These are phyloP conservation scores for Phoma herbarum DNA, from an alignment of 2,329 filamentous ascomycete species.

Conservation along the genomic window DNA sequence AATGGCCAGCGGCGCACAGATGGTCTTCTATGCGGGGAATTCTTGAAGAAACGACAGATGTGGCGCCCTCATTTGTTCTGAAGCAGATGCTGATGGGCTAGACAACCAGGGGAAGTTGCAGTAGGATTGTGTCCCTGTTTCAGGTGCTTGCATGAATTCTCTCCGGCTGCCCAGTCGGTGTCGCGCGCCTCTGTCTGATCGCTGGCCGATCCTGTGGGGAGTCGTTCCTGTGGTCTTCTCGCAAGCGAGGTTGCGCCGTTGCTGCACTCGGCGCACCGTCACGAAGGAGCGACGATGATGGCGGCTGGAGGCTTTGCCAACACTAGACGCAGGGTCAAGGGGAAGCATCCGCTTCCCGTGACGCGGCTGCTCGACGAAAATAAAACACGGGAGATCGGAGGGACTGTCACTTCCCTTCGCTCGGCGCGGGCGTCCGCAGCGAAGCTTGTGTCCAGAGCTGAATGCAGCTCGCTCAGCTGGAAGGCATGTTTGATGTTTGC, in stretches of 20 bases:
- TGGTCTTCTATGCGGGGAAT: slow-evolving; percentile 26
- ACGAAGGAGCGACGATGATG: slow-evolving; percentile 7
- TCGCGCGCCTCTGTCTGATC: slow-evolving; percentile 22
- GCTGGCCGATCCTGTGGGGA: slow-evolving; percentile 27
- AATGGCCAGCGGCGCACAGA: slow-evolving; percentile 19
- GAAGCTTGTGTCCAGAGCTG: slow-evolving; percentile 11
- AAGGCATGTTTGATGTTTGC: slow-evolving; percentile 10
- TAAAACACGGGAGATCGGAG: background rate
- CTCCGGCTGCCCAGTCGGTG: slow-evolving; percentile 23
- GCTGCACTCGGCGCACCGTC: slow-evolving; percentile 9
- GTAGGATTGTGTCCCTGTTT: slow-evolving; percentile 38
- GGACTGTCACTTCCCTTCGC: slow-evolving; percentile 3
- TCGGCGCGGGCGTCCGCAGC: slow-evolving; percentile 8
- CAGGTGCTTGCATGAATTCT: slow-evolving; percentile 40
- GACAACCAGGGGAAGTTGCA: slow-evolving; percentile 45
- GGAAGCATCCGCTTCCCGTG: slow-evolving; percentile 8
- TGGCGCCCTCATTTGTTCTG: slow-evolving; percentile 42
- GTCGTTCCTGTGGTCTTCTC: slow-evolving; percentile 8
- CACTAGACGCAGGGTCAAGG: slow-evolving; percentile 15
- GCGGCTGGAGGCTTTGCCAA: slow-evolving; percentile 2
- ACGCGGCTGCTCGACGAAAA: slow-evolving; percentile 6
- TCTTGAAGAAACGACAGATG: slow-evolving; percentile 25
- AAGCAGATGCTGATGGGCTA: slow-evolving; percentile 36
- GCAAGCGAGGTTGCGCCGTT: slow-evolving; percentile 18
- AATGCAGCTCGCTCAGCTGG: slow-evolving; percentile 18